phyloP scores from a whole-genome alignment of 228 moss, liverwort and hornwort genomes.

The Sphagnum fallax region DNA sequence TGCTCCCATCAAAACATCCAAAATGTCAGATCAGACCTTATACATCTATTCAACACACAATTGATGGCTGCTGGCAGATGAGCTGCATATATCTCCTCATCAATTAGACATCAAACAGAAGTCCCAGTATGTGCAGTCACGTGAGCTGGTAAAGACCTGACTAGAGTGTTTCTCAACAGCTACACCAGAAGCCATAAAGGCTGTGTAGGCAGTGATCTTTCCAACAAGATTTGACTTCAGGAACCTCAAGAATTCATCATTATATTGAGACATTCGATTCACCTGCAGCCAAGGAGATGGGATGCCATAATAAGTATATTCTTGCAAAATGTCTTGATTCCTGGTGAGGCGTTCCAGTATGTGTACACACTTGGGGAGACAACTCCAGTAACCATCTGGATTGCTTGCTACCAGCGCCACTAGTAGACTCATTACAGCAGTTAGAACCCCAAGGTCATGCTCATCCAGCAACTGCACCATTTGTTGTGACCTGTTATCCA shows the following conservation, averaged over 20 bases:
- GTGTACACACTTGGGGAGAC: constrained; percentile 95
- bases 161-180: no score
- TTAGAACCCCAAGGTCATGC: constrained; percentile 84
- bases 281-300: constrained; percentile 99
- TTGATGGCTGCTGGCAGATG: no score
- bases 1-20: constrained; percentile 16
- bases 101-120: no score
- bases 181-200: no score
- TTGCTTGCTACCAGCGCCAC: constrained; percentile 84
- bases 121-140: no score
- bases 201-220: no score
- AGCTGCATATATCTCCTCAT: no score
- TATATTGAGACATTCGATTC: not conserved
- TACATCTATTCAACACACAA: no score
- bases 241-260: not conserved
- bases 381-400: constrained; percentile 84
- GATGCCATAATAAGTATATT: constrained; percentile 98
- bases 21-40: not conserved
- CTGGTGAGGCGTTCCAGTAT: constrained; percentile 82
- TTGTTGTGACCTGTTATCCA: constrained; percentile 71
- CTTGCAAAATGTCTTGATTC: constrained; percentile 91
- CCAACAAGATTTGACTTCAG: not conserved
- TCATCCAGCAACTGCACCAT: constrained; percentile 95
- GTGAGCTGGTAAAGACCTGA: no score
- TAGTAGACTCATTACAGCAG: constrained; percentile 95